phyloP scores from a whole-genome alignment of 1,284 basidiomycete genomes.

The Cronartium ribicola region DNA sequence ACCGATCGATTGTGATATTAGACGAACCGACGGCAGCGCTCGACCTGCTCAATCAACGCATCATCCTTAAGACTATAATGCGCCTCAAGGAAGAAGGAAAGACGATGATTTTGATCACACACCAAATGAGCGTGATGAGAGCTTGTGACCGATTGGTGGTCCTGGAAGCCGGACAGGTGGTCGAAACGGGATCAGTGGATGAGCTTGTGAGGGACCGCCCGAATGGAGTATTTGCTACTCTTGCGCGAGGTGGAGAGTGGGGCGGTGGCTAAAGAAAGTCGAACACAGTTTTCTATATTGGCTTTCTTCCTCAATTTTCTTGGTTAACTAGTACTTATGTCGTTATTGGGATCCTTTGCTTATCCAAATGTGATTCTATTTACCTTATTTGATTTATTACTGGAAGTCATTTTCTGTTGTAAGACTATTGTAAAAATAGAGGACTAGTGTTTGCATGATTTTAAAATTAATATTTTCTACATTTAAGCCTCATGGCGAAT shows the following conservation, averaged over 20 bases:
- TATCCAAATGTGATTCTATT: no score
- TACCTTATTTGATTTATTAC: no score
- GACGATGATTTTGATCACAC: constrained; percentile 93
- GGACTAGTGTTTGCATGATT: no score
- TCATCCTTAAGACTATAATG: constrained; percentile 84
- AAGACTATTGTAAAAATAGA: no score
- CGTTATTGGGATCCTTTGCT: no score
- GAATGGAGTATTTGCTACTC: constrained; percentile 46
- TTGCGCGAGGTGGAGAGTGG: constrained; percentile 8
- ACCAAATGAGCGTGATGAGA: constrained; percentile 80
- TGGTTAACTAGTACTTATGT: no score
- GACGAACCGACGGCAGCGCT: constrained; percentile 96
- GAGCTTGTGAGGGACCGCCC: constrained; percentile 33
- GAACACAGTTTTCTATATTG: no score
- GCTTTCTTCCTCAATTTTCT: no score
- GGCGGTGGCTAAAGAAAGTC: background rate
- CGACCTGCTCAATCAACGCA: constrained; percentile 76
- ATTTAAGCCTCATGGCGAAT: no score
- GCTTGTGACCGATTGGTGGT: constrained; percentile 83
- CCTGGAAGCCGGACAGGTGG: constrained; percentile 73
- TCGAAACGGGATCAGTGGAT: constrained; percentile 65
- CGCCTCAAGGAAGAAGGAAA: constrained; percentile 69
- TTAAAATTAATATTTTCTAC: no score
- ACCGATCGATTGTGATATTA: constrained; percentile 50
- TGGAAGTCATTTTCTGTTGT: no score